Conservation (phyloP, 805 yeast species). For the Yarrowia phangngaensis region DNA sequence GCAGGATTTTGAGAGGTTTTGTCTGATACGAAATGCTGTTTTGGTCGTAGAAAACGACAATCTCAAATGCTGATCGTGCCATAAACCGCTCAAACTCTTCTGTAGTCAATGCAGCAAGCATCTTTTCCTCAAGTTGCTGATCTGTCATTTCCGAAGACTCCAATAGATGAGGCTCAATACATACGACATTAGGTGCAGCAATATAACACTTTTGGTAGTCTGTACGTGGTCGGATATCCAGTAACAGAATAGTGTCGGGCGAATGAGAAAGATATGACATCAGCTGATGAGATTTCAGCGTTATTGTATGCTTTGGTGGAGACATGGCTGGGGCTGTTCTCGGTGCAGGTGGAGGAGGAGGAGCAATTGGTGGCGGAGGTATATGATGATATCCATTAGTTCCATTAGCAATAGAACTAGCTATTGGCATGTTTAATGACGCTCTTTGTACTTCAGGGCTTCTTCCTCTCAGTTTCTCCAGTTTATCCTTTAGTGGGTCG, state of each 20-base stretch:
- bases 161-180: constrained; percentile 69
- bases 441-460: constrained; percentile 23
- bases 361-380: constrained; percentile 1
- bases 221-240: constrained; percentile 65
- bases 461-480: constrained; percentile 20
- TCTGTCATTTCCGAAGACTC: constrained; percentile 51
- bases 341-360: constrained; percentile 8
- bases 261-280: constrained; percentile 6
- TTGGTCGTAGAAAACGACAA: constrained; percentile 64
- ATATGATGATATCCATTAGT: not conserved
- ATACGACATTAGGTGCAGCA: constrained; percentile 53
- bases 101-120: constrained; percentile 52
- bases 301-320: constrained; percentile 14
- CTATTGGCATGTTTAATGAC: not conserved
- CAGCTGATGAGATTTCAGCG: constrained; percentile 3
- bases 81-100: constrained; percentile 54
- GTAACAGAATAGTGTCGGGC: constrained; percentile 61
- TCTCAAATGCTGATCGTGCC: constrained; percentile 53
- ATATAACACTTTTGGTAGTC: constrained; percentile 66
- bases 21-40: constrained; percentile 28
- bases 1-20: constrained; percentile 34
- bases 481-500: constrained; percentile 17
- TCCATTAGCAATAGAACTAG: not conserved
- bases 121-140: constrained; percentile 59
- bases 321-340: constrained; percentile 1